Percentiles rank a stretch among this genome's conserved stretches.
Evolutionary conservation across 2,329 filamentous ascomycete genomes (phyloP).

Genomic region (Rugonectria rugulosa): DNA sequence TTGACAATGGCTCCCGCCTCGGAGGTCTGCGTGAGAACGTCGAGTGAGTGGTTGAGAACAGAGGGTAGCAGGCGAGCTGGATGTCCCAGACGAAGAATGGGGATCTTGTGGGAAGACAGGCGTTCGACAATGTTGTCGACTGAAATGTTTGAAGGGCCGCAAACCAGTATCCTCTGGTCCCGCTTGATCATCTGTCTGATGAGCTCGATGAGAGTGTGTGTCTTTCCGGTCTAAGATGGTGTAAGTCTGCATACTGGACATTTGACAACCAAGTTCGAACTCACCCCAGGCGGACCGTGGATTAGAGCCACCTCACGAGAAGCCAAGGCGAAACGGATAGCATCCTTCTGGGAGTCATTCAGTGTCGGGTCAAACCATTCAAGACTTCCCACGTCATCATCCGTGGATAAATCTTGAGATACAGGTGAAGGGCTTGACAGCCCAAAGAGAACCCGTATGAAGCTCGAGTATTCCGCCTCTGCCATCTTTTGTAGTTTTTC

Average conservation of each 20-base stretch:
- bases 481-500: conserved; percentile 64
- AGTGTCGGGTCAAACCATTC: conserved; percentile 69
- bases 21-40: conserved; percentile 88
- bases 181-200: conserved; percentile 87
- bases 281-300: conserved; percentile 86
- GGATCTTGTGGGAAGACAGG: conserved; percentile 81
- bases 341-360: conserved; percentile 73
- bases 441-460: conserved; percentile 70
- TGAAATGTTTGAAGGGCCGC: conserved; percentile 94
- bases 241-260: conserved; percentile 6
- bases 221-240: conserved; percentile 81
- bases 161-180: conserved; percentile 82
- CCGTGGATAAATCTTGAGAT: conserved; percentile 48
- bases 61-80: conserved; percentile 89
- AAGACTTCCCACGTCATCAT: conserved; percentile 55
- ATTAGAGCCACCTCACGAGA: conserved; percentile 86
- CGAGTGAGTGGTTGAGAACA: conserved; percentile 87
- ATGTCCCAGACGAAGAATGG: conserved; percentile 90
- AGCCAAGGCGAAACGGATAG: conserved; percentile 82
- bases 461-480: conserved; percentile 64
- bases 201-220: conserved; percentile 93
- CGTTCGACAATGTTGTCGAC: conserved; percentile 99
- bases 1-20: conserved; percentile 89
- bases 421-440: conserved; percentile 60
- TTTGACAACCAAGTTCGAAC: conserved; percentile 30